Conservation (phyloP, 768 basidiomycete genomes). For the Cystobasidium onofrii region DNA sequence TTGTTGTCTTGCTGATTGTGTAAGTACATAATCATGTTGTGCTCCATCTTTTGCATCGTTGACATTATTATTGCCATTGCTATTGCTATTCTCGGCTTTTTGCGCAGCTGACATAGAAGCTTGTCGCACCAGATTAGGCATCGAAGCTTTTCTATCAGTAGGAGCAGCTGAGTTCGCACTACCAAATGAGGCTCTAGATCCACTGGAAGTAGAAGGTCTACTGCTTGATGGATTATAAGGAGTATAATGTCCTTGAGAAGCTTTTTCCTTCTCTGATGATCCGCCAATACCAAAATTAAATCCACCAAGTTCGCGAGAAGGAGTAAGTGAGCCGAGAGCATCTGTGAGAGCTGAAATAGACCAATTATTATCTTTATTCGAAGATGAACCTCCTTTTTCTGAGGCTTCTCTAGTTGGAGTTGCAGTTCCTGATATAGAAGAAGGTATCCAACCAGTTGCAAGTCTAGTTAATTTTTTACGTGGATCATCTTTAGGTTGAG, state of each 20-base stretch:
- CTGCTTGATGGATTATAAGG: slow-evolving; percentile 1
- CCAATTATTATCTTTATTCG: not conserved
- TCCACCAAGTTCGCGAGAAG: not conserved
- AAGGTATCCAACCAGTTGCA: slow-evolving; percentile 27
- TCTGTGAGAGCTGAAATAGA: slow-evolving; percentile 27
- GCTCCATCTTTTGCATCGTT: not conserved
- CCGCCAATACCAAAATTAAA: slow-evolving; percentile 16
- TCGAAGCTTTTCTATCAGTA: not conserved
- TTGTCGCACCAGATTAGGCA: not conserved
- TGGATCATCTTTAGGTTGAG: slow-evolving; percentile 24
- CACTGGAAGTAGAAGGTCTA: not conserved
- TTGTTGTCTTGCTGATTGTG: slow-evolving; percentile 13
- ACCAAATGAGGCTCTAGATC: not conserved
- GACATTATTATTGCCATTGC: not conserved
- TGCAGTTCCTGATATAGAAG: slow-evolving; percentile 14
- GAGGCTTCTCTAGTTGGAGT: slow-evolving; percentile 7
- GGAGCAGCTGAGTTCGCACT: slow-evolving; percentile 7
- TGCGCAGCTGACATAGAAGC: slow-evolving; percentile 16
- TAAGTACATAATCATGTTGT: slow-evolving; percentile 5
- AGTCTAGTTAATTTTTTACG: slow-evolving; percentile 26
- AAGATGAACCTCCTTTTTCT: slow-evolving; percentile 1
- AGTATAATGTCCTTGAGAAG: slow-evolving; percentile 23
- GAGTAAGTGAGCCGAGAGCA: slow-evolving; percentile 21
- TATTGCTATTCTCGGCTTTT: not conserved
- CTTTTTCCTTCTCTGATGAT: not conserved